Conservation (phyloP, 768 basidiomycete species). For the Panaeolus cyanescens region DNA sequence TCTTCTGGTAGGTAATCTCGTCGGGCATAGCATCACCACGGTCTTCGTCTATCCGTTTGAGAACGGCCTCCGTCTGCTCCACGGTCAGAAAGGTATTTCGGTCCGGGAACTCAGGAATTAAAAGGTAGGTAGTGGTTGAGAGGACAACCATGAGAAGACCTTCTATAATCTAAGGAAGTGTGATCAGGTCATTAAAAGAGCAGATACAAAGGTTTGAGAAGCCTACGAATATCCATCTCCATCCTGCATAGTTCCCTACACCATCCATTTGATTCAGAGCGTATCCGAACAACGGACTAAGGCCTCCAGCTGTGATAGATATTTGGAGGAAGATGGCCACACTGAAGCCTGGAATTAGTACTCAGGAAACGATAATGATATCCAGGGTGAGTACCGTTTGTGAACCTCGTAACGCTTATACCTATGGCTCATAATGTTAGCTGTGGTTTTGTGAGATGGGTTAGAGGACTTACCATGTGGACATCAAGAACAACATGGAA, state of each 20-base stretch:
- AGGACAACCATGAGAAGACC: conserved; percentile 43
- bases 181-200: not conserved
- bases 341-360: conserved; percentile 22
- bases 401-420: conserved; percentile 49
- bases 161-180: conserved; percentile 41
- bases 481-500: conserved; percentile 45
- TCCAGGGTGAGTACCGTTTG: conserved; percentile 33
- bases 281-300: conserved; percentile 47
- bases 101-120: conserved; percentile 48
- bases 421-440: conserved; percentile 23
- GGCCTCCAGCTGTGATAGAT: conserved; percentile 39
- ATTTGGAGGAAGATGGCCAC: conserved; percentile 40
- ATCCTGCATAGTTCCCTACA: conserved; percentile 40
- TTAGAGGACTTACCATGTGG: conserved; percentile 39
- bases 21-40: conserved; percentile 51
- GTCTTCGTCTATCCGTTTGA: conserved; percentile 49
- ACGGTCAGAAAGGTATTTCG: conserved; percentile 44
- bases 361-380: too few relatives aligned
- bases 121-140: conserved; percentile 40
- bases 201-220: not conserved
- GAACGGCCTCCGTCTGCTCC: conserved; percentile 42
- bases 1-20: conserved; percentile 34
- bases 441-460: conserved; percentile 2
- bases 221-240: conserved; percentile 55
- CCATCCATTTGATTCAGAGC: conserved; percentile 41